These are phyloP conservation scores for Caryopteris hybrid DNA, from an alignment of 305 asterid genomes.

Conservation along the genomic window DNA sequence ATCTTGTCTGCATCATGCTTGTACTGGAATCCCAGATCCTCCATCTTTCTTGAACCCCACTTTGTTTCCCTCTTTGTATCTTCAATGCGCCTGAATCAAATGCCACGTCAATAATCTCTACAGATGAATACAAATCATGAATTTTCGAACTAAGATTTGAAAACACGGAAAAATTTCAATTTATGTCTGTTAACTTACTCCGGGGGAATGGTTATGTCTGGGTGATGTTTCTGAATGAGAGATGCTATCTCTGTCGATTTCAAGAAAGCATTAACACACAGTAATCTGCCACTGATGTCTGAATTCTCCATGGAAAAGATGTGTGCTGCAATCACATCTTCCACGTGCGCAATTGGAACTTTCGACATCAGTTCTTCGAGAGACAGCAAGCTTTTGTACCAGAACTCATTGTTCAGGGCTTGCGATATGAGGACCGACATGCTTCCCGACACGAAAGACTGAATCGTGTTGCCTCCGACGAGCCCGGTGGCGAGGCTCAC, in stretches of 20 bases:
- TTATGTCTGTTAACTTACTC: too few species aligned
- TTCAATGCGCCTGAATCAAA: conserved; percentile 30
- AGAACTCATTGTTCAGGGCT: background rate
- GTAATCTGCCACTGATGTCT: conserved; percentile 37
- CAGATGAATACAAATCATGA: background rate
- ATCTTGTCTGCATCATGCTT: conserved; percentile 33
- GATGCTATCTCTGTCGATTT: conserved; percentile 44
- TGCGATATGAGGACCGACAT: conserved; percentile 23
- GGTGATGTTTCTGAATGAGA: conserved; percentile 18
- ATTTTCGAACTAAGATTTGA: background rate
- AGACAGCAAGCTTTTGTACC: conserved; percentile 11
- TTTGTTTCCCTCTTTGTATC: conserved; percentile 39
- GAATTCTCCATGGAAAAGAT: conserved; percentile 44
- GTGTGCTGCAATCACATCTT: conserved; percentile 51
- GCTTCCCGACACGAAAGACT: conserved; percentile 23
- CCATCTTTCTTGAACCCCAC: conserved; percentile 43
- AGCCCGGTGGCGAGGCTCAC: conserved; percentile 47
- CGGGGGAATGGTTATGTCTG: conserved; percentile 14
- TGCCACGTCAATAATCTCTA: too few species aligned
- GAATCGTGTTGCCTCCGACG: conserved; percentile 50
- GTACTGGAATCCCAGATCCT: conserved; percentile 38
- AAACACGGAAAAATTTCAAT: too few species aligned
- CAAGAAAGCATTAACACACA: conserved; percentile 37
- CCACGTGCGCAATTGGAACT: conserved; percentile 45
- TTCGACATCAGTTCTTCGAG: conserved; percentile 48